Conservation (phyloP, 495 filamentous ascomycete genomes). For the Xylaria scruposa region DNA sequence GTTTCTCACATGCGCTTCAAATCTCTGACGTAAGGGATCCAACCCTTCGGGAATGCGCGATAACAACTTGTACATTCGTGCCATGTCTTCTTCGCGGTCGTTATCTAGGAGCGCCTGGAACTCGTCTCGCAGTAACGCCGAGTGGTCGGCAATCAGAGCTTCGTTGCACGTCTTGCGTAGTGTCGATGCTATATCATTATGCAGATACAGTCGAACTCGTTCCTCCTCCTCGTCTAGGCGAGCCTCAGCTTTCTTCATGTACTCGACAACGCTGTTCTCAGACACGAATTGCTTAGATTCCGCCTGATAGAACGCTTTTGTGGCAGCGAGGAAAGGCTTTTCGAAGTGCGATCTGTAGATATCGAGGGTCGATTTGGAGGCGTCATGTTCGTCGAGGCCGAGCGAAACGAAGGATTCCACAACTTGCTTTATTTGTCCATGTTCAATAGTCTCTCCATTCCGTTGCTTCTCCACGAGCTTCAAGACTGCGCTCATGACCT, state of each 20-base stretch:
- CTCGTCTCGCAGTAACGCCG: conserved; percentile 83
- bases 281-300: conserved; percentile 94
- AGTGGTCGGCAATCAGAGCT: conserved; percentile 89
- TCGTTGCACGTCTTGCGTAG: conserved; percentile 88
- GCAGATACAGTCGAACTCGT: conserved; percentile 89
- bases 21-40: conserved; percentile 85
- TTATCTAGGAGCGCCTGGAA: conserved; percentile 96
- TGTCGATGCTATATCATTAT: conserved; percentile 81
- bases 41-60: conserved; percentile 90
- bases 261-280: conserved; percentile 97
- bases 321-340: conserved; percentile 86
- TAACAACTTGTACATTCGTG: conserved; percentile 93
- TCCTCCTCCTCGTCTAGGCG: conserved; percentile 94
- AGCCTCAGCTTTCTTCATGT: conserved; percentile 98
- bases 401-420: conserved; percentile 97
- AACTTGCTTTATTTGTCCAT: conserved; percentile 94
- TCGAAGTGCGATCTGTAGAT: conserved; percentile 94
- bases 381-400: conserved; percentile 91
- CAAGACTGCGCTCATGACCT: conserved; percentile 93
- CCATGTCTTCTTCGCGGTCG: conserved; percentile 92
- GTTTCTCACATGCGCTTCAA: conserved; percentile 91
- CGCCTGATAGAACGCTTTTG: conserved; percentile 81
- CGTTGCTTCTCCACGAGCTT: conserved; percentile 97
- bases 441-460: conserved; percentile 97
- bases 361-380: conserved; percentile 90